Conservation (phyloP, 2,329 filamentous ascomycete genomes). For the Bimuria novae-zelandiae region DNA sequence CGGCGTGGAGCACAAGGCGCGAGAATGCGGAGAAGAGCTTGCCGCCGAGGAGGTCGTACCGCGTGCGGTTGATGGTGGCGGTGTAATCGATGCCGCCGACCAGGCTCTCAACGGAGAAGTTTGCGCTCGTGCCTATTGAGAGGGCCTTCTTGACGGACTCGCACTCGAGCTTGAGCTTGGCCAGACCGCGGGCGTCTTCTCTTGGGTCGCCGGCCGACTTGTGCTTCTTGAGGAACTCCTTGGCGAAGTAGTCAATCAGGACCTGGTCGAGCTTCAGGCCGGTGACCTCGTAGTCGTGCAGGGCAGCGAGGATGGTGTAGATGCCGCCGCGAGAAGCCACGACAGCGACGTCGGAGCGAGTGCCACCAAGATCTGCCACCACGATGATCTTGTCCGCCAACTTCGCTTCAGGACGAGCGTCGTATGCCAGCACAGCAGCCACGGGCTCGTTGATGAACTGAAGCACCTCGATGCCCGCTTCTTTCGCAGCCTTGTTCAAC, state of each 20-base stretch:
- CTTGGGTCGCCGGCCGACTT: slow-evolving; percentile 74
- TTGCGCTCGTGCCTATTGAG: slow-evolving; percentile 83
- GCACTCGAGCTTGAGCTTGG: slow-evolving; percentile 90
- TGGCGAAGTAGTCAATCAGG: slow-evolving; percentile 93
- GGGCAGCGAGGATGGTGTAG: slow-evolving; percentile 91
- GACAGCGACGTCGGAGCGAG: slow-evolving; percentile 87
- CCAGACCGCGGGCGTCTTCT: slow-evolving; percentile 76
- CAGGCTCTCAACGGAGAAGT: slow-evolving; percentile 90
- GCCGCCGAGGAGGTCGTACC: slow-evolving; percentile 86
- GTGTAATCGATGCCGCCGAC: slow-evolving; percentile 89
- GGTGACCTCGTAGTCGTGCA: slow-evolving; percentile 93
- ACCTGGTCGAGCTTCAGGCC: slow-evolving; percentile 87
- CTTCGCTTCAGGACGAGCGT: slow-evolving; percentile 77
- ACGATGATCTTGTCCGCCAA: slow-evolving; percentile 86
- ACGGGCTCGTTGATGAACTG: slow-evolving; percentile 93
- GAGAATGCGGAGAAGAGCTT: slow-evolving; percentile 90
- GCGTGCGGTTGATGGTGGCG: slow-evolving; percentile 87
- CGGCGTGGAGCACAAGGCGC: slow-evolving; percentile 77
- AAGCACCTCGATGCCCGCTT: slow-evolving; percentile 83
- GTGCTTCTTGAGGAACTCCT: slow-evolving; percentile 99
- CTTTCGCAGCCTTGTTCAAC: slow-evolving; percentile 75
- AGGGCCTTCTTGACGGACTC: slow-evolving; percentile 92
- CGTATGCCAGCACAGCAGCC: slow-evolving; percentile 86
- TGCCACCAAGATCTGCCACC: slow-evolving; percentile 91
- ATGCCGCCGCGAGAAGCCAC: slow-evolving; percentile 91